phyloP scores from a whole-genome alignment of 352 stramenopile species.

The Phytopythium vexans region DNA sequence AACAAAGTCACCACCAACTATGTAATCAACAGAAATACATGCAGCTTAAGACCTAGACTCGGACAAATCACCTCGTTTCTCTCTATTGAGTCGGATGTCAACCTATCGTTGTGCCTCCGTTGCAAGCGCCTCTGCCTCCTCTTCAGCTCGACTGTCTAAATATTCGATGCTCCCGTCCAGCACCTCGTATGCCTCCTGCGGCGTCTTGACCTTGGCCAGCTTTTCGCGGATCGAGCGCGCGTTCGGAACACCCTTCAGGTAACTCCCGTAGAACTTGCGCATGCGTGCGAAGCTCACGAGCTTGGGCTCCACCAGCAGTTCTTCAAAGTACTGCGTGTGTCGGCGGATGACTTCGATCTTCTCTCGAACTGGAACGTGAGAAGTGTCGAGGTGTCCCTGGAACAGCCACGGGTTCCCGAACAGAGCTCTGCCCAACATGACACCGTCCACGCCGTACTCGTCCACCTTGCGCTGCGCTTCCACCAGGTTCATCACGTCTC shows the following conservation, averaged over 20 bases:
- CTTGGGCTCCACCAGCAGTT: slow-evolving; percentile 37
- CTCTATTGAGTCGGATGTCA: no score
- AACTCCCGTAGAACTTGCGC: slow-evolving; percentile 79
- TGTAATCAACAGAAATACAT: no score
- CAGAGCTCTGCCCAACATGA: slow-evolving; percentile 75
- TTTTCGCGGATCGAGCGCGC: slow-evolving; percentile 61
- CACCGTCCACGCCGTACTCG: slow-evolving; percentile 64
- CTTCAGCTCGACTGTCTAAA: slow-evolving; percentile 8
- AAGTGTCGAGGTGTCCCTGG: slow-evolving; percentile 49
- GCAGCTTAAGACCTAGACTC: no score
- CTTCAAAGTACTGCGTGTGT: slow-evolving; percentile 71
- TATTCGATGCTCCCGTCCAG: slow-evolving; percentile 50
- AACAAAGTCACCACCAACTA: no score
- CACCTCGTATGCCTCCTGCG: slow-evolving; percentile 54
- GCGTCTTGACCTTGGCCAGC: slow-evolving; percentile 36
- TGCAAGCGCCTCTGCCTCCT: no score
- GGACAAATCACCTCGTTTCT: no score
- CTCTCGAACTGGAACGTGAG: slow-evolving; percentile 44
- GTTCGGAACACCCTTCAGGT: slow-evolving; percentile 73
- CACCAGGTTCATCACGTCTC: slow-evolving; percentile 62
- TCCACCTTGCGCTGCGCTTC: slow-evolving; percentile 68
- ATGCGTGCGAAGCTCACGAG: slow-evolving; percentile 67
- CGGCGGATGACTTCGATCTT: slow-evolving; percentile 56
- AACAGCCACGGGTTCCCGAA: slow-evolving; percentile 86
- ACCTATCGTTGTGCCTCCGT: no score